phyloP scores from a whole-genome alignment of 768 basidiomycete species.

The Tricholomella constricta region DNA sequence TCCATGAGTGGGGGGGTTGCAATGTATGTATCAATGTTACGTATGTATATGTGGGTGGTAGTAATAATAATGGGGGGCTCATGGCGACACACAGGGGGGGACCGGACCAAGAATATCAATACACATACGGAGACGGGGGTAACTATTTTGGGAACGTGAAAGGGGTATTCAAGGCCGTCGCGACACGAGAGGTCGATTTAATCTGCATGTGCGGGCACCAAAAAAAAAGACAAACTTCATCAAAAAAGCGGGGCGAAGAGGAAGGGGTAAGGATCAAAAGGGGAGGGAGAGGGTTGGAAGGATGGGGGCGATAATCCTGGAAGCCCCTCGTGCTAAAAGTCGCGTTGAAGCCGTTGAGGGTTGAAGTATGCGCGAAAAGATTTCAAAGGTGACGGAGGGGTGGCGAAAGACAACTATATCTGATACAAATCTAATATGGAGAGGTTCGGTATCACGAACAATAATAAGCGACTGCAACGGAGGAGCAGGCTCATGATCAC shows the following conservation, averaged over 20 bases:
- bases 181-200: slow-evolving; percentile 17
- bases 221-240: slow-evolving; percentile 3
- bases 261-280: too few relatives aligned
- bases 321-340: slow-evolving; percentile 2
- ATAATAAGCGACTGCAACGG: slow-evolving; percentile 10
- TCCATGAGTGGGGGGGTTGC: slow-evolving; percentile 5
- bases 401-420: slow-evolving; percentile 26
- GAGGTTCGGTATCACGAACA: slow-evolving; percentile 10
- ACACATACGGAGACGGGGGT: slow-evolving; percentile 11
- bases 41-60: background rate
- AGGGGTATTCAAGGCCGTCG: slow-evolving; percentile 22
- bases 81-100: slow-evolving; percentile 3
- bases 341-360: background rate
- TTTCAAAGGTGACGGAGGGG: background rate
- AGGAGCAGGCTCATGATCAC: slow-evolving; percentile 3
- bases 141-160: slow-evolving; percentile 12
- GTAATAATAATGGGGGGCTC: background rate
- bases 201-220: slow-evolving; percentile 18
- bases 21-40: background rate
- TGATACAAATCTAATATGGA: slow-evolving; percentile 33
- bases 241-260: background rate
- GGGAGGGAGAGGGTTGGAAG: background rate
- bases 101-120: slow-evolving; percentile 22
- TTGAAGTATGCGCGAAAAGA: background rate
- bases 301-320: too few relatives aligned